A percentile compares a stretch with the other conserved stretches of the same genome.
These are phyloP conservation scores for Austroboletus festivus DNA, from an alignment of 768 basidiomycete species.

Conservation along the genomic window DNA sequence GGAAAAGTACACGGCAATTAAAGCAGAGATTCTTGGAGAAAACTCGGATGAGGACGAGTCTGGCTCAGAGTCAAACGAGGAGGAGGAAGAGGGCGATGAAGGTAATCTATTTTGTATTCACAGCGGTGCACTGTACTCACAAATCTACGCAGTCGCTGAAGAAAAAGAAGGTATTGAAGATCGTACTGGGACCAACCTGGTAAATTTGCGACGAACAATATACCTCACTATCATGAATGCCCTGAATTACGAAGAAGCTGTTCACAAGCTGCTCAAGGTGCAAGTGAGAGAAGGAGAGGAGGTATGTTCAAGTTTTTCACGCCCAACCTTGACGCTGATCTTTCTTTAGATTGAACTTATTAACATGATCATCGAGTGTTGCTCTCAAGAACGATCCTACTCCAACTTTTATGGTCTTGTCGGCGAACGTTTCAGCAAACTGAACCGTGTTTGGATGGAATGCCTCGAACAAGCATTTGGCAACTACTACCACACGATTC, in stretches of 20 bases:
- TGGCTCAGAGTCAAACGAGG: constrained; percentile 58
- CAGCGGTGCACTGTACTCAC: constrained; percentile 27
- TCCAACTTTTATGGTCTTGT: constrained; percentile 96
- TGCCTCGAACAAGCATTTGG: constrained; percentile 82
- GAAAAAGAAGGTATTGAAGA: constrained; percentile 92
- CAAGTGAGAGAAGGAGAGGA: constrained; percentile 91
- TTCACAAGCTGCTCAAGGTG: constrained; percentile 94
- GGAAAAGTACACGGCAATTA: constrained; percentile 90
- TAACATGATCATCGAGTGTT: constrained; percentile 99
- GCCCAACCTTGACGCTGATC: too few species aligned
- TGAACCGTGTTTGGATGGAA: constrained; percentile 94
- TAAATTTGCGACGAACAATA: constrained; percentile 90
- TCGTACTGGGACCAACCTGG: constrained; percentile 90
- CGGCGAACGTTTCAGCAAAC: constrained; percentile 94
- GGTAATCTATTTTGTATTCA: constrained; percentile 1
- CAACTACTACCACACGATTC: constrained; percentile 93
- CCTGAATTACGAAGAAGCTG: constrained; percentile 96
- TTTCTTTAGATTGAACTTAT: constrained; percentile 79
- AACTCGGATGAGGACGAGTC: constrained; percentile 75
- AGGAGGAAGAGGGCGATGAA: constrained; percentile 63
- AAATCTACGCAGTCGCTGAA: constrained; percentile 48
- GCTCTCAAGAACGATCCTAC: constrained; percentile 98
- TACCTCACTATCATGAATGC: constrained; percentile 99
- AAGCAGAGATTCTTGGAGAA: constrained; percentile 90
- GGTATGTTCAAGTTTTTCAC: constrained; percentile 43